These are phyloP conservation scores for Aurantiochytrium sp. DNA, from an alignment of 108 stramenopile genomes.

Conservation along the genomic window DNA sequence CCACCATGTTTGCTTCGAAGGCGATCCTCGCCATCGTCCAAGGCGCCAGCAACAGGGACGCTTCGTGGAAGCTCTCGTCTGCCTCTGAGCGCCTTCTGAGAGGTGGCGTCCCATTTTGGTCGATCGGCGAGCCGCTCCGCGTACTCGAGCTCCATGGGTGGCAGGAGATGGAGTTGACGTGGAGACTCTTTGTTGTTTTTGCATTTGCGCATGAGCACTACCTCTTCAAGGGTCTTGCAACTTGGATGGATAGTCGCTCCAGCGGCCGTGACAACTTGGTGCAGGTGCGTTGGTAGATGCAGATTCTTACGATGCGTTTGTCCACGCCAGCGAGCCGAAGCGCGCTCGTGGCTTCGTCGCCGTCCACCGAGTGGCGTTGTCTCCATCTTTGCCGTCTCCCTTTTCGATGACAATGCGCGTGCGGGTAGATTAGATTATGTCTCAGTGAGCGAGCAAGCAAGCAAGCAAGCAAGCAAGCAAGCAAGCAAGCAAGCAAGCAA, in stretches of 20 bases:
- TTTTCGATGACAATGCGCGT: no score
- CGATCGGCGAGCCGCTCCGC: not conserved
- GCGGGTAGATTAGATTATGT: no score
- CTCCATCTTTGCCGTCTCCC: no score
- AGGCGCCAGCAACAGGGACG: not conserved
- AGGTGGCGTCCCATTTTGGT: not conserved
- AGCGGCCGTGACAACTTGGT: not conserved
- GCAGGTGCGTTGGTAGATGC: not conserved
- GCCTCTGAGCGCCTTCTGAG: not conserved
- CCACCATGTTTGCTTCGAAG: no score
- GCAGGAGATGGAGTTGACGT: not conserved
- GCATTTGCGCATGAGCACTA: not conserved
- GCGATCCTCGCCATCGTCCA: no score
- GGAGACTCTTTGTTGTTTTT: not conserved
- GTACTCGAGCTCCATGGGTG: not conserved
- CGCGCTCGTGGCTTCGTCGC: not conserved
- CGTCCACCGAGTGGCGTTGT: no score
- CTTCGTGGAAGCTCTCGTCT: not conserved
- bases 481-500: no score
- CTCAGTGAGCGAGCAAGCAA: no score
- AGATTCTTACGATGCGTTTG: not conserved
- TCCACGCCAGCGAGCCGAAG: not conserved
- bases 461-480: no score
- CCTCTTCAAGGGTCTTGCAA: slow-evolving; percentile 13
- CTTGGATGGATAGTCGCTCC: not conserved